These are phyloP conservation scores for Balamuthia mandrillaris DNA, from an alignment of 208 protist genomes.

Conservation along the genomic window DNA sequence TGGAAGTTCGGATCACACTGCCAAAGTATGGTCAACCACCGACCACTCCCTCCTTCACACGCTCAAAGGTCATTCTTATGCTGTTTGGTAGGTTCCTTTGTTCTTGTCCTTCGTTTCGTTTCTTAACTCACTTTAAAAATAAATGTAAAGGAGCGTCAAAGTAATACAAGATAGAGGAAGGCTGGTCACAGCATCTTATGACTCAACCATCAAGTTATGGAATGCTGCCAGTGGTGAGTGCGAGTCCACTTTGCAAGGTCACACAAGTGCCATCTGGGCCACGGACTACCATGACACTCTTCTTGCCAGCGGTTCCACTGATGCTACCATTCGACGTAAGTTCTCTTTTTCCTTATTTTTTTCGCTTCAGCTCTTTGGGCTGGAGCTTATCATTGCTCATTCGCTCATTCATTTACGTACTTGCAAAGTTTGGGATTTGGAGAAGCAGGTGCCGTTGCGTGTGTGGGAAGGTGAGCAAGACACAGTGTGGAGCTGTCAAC, in stretches of 20 bases:
- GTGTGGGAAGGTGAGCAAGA: background rate
- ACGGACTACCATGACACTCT: background rate
- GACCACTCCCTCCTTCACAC: background rate
- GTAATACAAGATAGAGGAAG: background rate
- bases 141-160: background rate
- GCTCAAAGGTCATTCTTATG: constrained; percentile 12
- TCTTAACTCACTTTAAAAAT: background rate
- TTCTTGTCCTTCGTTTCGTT: background rate
- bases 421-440: constrained; percentile 30
- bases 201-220: constrained; percentile 15
- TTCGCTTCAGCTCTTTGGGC: background rate
- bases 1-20: constrained; percentile 13
- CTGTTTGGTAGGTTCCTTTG: background rate
- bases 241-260: background rate
- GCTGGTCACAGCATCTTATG: constrained; percentile 26
- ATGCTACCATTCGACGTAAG: constrained; percentile 29
- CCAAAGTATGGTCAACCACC: background rate
- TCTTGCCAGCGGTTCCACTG: constrained; percentile 23
- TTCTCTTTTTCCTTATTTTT: background rate
- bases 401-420: background rate
- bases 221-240: background rate
- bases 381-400: background rate
- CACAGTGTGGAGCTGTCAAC: constrained; percentile 36
- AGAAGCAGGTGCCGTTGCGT: background rate
- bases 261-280: constrained; percentile 28